Evolutionary conservation across 2,329 filamentous ascomycete species (phyloP), one percentile per base, ranked within the genome.

Genomic region (Ophiostoma perfectum): DNA sequence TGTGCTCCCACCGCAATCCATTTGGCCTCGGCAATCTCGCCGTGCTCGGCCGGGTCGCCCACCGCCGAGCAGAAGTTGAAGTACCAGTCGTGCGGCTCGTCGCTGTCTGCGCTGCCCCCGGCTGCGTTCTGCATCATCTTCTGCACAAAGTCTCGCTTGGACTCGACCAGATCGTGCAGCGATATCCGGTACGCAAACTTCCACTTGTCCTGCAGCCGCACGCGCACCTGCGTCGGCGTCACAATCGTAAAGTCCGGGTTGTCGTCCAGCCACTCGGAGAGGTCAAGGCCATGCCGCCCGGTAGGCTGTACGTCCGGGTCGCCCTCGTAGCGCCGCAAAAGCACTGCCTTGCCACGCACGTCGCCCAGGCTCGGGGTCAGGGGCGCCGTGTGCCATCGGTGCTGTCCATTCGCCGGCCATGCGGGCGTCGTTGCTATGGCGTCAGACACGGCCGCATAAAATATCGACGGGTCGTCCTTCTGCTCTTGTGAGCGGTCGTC

Each of bases 321-420:
- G 75, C 89, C 73, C 3, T 66, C 67, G 70, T 74, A 92, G 45
- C 89, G 85, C 11, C 89, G 84, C 60, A 92, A 75, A 4, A 92
- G 82, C 5, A 91, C 83, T 66, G 89, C 84, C 73, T 89, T 90
- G 12, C 88, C 88, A 66, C 89, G 83, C 1, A 82, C 86, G 69
- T 86, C 81, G 68, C 86, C 85, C 1, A 92, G 81, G 0, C 79
- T 84, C 0, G 88, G 88, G 42, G 90, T 84, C 65, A 80, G 80
- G 8, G 84, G 81, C 7, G 82, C 80, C 0, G 85, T 86, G 77
- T 84, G 86, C 89, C 89, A 92, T 60, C 81, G 79, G 71, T 80
- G 78, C 1, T 75, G 73, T 4, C 74, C 73, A 0, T 68, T 70
- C 41, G 73, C 75, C 1, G 70, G 45, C 68, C 75, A 77, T 3